Base-by-base conservation (phyloP, 2,329 filamentous ascomycete genomes). In the Arthroderma sp. region DNA sequence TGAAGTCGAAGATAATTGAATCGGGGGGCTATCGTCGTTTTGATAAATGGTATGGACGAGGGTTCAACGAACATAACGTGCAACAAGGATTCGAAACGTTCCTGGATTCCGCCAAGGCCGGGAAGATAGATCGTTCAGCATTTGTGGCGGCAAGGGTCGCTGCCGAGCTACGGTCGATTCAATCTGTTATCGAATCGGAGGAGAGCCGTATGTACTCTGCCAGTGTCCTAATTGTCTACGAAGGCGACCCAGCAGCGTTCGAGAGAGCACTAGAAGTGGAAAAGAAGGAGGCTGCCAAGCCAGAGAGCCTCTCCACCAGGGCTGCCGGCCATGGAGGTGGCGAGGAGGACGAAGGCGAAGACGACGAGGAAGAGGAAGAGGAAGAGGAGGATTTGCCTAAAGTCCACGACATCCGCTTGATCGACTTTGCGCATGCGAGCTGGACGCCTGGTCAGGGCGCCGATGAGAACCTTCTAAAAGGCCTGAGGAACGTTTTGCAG, bases 381-480 rank as follows among this genome's bases (percentile, higher is more conserved):
- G 79, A 82, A 2, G 76, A 80, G 55, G 71, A 77, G 57, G 70
- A 74, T 60, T 67, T 70, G 9, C 86, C 86, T 0, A 84, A 84
- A 64, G 81, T 95, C 44, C 88, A 86, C 66, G 80, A 83, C 11
- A 78, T 96, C 54, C 93, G 91, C 68, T 78, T 98, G 61, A 98
- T 98, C 64, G 93, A 98, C 70, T 98, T 98, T 77, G 93, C 93
- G 1, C 93, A 98, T 71, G 93, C 93, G 9, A 74, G 77, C 54
- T 97, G 86, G 84, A 86, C 83, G 1, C 86, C 88, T 0, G 88
- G 89, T 0, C 74, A 86, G 65, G 91, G 91, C 0, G 85, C 87
- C 0, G 93, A 98, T 69, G 85, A 95, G 72, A 97, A 97, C 67
- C 75, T 81, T 13, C 76, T 96, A 33, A 75, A 76, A 37, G 91